Conservation (phyloP, 495 filamentous ascomycete genomes). For the Hypoxylon lienhwacheense region DNA sequence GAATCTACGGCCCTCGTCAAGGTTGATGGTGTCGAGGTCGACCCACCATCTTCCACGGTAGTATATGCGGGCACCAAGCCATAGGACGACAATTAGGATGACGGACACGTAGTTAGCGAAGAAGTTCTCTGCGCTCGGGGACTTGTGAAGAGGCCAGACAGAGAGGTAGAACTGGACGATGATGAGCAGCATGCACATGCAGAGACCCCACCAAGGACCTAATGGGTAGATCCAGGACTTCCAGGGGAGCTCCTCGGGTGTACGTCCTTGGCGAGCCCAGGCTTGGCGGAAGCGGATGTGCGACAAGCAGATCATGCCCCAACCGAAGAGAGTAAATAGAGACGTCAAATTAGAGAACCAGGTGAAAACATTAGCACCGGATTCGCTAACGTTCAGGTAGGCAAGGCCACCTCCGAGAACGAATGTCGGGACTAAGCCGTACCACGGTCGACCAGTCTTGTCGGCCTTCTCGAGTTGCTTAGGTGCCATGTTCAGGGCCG, state of each 20-base stretch:
- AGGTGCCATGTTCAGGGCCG: conserved; percentile 53
- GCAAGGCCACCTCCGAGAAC: conserved; percentile 55
- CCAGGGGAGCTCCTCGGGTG: conserved; percentile 45
- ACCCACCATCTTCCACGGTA: conserved; percentile 63
- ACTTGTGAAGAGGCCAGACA: conserved; percentile 57
- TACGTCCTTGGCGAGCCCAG: conserved; percentile 52
- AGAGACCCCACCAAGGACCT: conserved; percentile 59
- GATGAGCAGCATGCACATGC: conserved; percentile 57
- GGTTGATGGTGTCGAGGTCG: conserved; percentile 52
- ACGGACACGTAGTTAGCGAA: conserved; percentile 62
- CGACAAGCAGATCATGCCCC: conserved; percentile 71
- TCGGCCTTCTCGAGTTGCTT: conserved; percentile 53
- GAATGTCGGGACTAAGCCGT: conserved; percentile 52
- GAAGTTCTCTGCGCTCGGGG: conserved; percentile 52
- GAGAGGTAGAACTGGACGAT: conserved; percentile 53
- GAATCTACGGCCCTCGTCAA: conserved; percentile 50
- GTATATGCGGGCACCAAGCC: conserved; percentile 39
- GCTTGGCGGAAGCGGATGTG: conserved; percentile 64
- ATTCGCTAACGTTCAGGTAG: conserved; percentile 53
- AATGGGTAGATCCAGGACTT: conserved; percentile 53
- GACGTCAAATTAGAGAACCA: conserved; percentile 69
- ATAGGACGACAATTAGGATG: conserved; percentile 53
- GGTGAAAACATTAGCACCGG: conserved; percentile 46
- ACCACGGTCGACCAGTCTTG: conserved; percentile 53
- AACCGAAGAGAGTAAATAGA: conserved; percentile 70